Evolutionary conservation across 2,329 filamentous ascomycete genomes (phyloP), one percentile per base, ranked within the genome.

Genomic region (Leptographium flavum): DNA sequence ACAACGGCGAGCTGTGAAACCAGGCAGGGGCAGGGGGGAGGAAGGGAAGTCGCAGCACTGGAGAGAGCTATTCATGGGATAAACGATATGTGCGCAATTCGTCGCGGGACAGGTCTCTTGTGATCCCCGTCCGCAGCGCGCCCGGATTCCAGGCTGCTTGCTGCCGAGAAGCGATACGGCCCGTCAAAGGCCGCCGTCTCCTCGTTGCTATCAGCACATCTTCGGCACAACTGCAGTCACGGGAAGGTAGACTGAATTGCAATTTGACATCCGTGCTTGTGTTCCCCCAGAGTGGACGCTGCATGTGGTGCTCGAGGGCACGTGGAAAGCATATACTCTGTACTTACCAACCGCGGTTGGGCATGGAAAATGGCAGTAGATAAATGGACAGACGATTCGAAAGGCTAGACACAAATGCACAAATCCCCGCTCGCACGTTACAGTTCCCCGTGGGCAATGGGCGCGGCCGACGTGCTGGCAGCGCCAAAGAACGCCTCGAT

Each of bases 251-350:
- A 79, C 81, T 76, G 76, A 71, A 83, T 90, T 92, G 88, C 79
- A 95, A 94, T 94, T 94, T 94, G 87, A 95, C 87, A 94, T 94
- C 85, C 83, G 85, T 94, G 88, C 88, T 28, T 28, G 8, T 28
- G 27, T 28, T 2, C 27, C 13, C 27, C 27, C 27, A 28, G 27
- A 28, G n/a, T n/a, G n/a, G n/a, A n/a, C n/a, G n/a, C n/a, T n/a
- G n/a, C n/a, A n/a, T n/a, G n/a, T n/a, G n/a, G n/a, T n/a, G n/a
- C n/a, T n/a, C n/a, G n/a, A n/a, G n/a, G 27, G 13, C 8, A 28
- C 27, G 27, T 11, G 8, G 27, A 28, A 28, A 28, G 8, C 8
- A 3, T 8, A 10, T 10, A 28, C 14, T 33, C 6, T 3, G 9
- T 33, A 33, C 13, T 33, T 17, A 33, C 31, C n/a, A 14, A n/a